Conservation (phyloP, 768 basidiomycete species). For the Neoboletus subvelutipes region DNA sequence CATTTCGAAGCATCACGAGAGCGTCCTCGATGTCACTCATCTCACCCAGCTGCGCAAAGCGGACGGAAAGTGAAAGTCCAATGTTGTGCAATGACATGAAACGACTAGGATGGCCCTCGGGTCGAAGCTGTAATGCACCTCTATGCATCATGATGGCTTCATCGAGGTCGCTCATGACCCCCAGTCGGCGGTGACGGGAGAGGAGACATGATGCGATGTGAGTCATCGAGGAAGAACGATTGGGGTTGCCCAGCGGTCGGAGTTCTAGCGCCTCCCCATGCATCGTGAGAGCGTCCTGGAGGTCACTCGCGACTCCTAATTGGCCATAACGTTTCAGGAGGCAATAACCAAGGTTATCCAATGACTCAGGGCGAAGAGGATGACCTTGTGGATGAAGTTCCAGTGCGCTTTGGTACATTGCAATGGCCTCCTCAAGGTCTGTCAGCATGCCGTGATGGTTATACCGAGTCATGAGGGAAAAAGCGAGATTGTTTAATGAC, state of each 20-base stretch:
- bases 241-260: not conserved
- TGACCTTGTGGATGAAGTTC: not conserved
- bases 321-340: not conserved
- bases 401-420: not conserved
- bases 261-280: not conserved
- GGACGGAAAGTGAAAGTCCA: not conserved
- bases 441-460: not conserved
- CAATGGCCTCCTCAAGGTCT: not conserved
- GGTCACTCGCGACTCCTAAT: not conserved
- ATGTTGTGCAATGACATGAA: not conserved
- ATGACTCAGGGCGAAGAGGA: not conserved
- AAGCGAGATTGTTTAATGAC: not conserved
- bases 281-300: not conserved
- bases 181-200: not conserved
- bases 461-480: slow-evolving; percentile 2
- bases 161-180: not conserved
- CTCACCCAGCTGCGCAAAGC: not conserved
- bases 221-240: not conserved
- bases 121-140: not conserved
- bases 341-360: not conserved
- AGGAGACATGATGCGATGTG: not conserved
- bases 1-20: not conserved
- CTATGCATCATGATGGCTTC: not conserved
- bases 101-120: not conserved
- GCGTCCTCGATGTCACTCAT: not conserved